Percentiles rank a stretch among this genome's conserved stretches.
phyloP scores from a whole-genome alignment of 179 eudicot genomes.

The Beta corolliflora region DNA sequence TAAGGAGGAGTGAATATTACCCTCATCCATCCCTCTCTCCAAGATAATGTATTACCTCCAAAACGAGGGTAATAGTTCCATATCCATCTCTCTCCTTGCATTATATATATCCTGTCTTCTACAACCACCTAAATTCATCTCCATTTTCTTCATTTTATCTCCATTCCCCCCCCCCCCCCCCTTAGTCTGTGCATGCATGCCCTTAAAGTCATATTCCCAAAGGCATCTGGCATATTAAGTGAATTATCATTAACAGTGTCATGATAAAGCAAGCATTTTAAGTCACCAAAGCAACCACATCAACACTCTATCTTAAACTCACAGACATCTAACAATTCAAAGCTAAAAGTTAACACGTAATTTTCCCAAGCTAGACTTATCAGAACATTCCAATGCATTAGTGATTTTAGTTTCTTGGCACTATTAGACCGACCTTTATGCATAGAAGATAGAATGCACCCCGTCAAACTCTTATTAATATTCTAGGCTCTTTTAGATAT shows the following conservation, averaged over 20 bases:
- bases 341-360: neutral
- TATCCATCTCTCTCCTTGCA: too few species aligned
- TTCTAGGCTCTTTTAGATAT: neutral
- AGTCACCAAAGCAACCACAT: too few species aligned
- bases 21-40: too few species aligned
- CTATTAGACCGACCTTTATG: neutral
- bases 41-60: too few species aligned
- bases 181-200: neutral
- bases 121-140: too few species aligned
- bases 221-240: neutral
- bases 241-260: neutral
- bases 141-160: too few species aligned
- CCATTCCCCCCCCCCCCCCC: too few species aligned
- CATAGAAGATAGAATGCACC: neutral
- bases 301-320: neutral
- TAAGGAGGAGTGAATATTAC: too few species aligned
- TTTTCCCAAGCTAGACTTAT: neutral
- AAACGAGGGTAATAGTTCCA: too few species aligned
- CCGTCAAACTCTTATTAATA: neutral
- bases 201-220: neutral
- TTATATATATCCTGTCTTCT: too few species aligned
- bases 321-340: too few species aligned
- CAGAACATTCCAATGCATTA: neutral
- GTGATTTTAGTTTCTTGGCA: neutral
- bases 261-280: neutral